Evolutionary conservation across 371 early-diverging fungal genomes (phyloP).

Genomic region (Mucor velutinosus): DNA sequence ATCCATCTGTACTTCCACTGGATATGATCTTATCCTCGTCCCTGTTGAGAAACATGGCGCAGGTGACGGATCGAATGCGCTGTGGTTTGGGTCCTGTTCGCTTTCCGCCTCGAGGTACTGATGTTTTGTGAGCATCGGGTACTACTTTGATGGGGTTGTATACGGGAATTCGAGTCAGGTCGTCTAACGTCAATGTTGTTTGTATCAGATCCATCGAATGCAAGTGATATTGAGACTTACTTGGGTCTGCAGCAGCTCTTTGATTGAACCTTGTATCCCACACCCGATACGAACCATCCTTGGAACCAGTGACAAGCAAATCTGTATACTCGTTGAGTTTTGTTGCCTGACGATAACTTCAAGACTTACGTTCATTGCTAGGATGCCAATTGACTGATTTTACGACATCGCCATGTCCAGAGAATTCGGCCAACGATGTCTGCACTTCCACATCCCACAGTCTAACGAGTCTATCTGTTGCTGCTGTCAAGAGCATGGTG

Average conservation of each 20-base stretch:
- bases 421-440: slow-evolving; percentile 42
- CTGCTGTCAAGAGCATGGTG: slow-evolving; percentile 53
- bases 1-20: slow-evolving; percentile 64
- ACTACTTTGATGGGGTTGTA: slow-evolving; percentile 28
- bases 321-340: slow-evolving; percentile 30
- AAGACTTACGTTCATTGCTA: slow-evolving; percentile 53
- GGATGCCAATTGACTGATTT: slow-evolving; percentile 61
- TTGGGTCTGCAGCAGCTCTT: background rate
- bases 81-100: slow-evolving; percentile 3
- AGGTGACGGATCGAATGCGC: slow-evolving; percentile 53
- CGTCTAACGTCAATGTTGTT: background rate
- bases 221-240: background rate
- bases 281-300: slow-evolving; percentile 64
- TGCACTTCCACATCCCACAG: slow-evolving; percentile 67
- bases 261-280: slow-evolving; percentile 63
- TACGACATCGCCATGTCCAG: slow-evolving; percentile 58
- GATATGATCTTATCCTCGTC: slow-evolving; percentile 47
- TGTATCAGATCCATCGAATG: background rate
- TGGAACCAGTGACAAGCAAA: slow-evolving; percentile 59
- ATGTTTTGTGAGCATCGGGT: slow-evolving; percentile 22
- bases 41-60: slow-evolving; percentile 48
- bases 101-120: slow-evolving; percentile 1
- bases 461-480: slow-evolving; percentile 59
- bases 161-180: slow-evolving; percentile 15
- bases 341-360: background rate